phyloP scores from a whole-genome alignment of 768 basidiomycete species.

The Xerocomellus amylosporus region DNA sequence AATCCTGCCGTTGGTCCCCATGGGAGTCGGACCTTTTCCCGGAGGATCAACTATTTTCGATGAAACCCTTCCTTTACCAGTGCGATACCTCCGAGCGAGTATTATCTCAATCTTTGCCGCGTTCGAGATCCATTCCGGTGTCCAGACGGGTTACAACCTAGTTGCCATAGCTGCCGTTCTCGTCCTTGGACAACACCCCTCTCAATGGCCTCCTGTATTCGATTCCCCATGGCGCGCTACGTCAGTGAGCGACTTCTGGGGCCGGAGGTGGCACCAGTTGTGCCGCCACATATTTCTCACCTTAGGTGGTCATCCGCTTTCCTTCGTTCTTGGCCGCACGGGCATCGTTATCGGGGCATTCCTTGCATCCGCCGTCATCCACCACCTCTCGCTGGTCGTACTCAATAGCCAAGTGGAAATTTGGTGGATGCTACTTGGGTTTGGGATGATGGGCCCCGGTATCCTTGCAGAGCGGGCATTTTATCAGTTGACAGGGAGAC shows the following conservation, averaged over 20 bases:
- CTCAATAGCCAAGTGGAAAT: neutral
- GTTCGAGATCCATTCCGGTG: neutral
- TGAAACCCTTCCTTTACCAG: neutral
- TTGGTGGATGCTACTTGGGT: neutral
- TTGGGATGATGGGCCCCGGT: conserved; percentile 4
- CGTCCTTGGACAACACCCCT: neutral
- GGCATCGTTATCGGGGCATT: neutral
- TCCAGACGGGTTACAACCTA: neutral
- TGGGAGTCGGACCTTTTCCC: neutral
- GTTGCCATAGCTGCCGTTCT: neutral
- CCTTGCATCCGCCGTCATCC: neutral
- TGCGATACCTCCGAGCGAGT: neutral
- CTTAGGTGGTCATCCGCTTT: neutral
- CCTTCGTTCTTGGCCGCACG: neutral
- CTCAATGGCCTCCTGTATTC: conserved; percentile 1
- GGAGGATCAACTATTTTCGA: conserved; percentile 1
- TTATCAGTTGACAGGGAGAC: neutral
- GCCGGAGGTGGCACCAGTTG: neutral
- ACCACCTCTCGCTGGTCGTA: neutral
- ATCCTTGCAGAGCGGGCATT: neutral
- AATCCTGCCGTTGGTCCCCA: neutral
- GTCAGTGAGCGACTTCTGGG: neutral
- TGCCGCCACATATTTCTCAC: neutral
- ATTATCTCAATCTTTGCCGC: neutral
- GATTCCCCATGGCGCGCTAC: neutral